Conservation (phyloP, 2,329 filamentous ascomycete genomes). For the Graphiopsis chlorocephala region DNA sequence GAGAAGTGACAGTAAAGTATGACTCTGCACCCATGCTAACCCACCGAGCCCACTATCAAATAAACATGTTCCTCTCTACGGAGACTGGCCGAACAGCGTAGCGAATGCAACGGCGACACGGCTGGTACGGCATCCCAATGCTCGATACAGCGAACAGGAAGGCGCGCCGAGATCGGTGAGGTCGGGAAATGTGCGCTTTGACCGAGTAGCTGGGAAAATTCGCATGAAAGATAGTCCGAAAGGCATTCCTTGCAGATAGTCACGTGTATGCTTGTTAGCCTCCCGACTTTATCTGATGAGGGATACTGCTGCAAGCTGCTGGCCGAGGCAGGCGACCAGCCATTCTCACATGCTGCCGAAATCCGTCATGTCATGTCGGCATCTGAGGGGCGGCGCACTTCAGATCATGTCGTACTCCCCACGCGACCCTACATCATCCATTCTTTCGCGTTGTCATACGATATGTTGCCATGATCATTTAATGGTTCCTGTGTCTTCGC, state of each 20-base stretch:
- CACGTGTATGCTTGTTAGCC: not conserved
- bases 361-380: not conserved
- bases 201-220: not conserved
- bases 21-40: constrained; percentile 6
- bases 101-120: constrained; percentile 10
- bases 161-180: constrained; percentile 14
- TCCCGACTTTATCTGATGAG: not conserved
- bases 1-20: constrained; percentile 2
- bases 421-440: not conserved
- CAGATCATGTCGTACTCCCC: not conserved
- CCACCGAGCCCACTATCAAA: not conserved
- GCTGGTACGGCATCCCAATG: constrained; percentile 1
- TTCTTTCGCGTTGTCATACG: not conserved
- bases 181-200: constrained; percentile 3
- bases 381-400: not conserved
- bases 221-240: constrained; percentile 7
- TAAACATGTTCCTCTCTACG: not conserved
- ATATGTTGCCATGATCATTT: not conserved
- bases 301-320: not conserved
- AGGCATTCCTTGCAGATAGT: not conserved
- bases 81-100: not conserved
- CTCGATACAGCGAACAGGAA: constrained; percentile 13
- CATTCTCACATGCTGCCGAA: constrained; percentile 10
- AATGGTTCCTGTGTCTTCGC: not conserved
- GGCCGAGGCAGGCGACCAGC: constrained; percentile 1